phyloP scores from a whole-genome alignment of 495 filamentous ascomycete genomes.

The Haplographium delicatum region DNA sequence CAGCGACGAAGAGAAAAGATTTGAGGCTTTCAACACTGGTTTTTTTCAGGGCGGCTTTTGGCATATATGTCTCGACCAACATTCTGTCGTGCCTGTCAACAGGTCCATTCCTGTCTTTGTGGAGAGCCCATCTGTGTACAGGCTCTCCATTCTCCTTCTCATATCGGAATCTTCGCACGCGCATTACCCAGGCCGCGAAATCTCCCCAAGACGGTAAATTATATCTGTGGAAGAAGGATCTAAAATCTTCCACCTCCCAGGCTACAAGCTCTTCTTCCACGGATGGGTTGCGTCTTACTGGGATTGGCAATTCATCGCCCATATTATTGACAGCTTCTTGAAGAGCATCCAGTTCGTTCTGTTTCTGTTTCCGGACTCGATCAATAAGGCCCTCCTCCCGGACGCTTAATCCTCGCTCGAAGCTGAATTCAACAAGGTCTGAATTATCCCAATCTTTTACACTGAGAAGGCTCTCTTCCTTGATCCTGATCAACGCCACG shows the following conservation, averaged over 20 bases:
- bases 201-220: not conserved
- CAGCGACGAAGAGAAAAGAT: not conserved
- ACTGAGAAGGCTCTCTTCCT: not conserved
- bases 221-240: not conserved
- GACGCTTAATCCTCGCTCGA: not conserved
- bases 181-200: not conserved
- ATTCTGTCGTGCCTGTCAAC: not conserved
- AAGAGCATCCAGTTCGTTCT: no score
- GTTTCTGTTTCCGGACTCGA: no score
- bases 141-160: not conserved
- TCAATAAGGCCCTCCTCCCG: no score
- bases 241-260: not conserved
- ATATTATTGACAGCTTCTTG: no score
- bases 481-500: not conserved
- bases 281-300: no score
- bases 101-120: not conserved
- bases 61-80: conserved; percentile 5
- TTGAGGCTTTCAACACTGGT: conserved; percentile 1
- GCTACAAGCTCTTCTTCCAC: not conserved
- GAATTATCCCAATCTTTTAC: not conserved
- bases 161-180: not conserved
- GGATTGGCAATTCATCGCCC: no score
- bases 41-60: not conserved
- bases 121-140: not conserved
- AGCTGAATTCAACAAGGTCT: not conserved